A percentile compares a stretch with the other conserved stretches of the same genome.
phyloP scores from a whole-genome alignment of 768 basidiomycete species.

The Cystobasidium tubakii region DNA sequence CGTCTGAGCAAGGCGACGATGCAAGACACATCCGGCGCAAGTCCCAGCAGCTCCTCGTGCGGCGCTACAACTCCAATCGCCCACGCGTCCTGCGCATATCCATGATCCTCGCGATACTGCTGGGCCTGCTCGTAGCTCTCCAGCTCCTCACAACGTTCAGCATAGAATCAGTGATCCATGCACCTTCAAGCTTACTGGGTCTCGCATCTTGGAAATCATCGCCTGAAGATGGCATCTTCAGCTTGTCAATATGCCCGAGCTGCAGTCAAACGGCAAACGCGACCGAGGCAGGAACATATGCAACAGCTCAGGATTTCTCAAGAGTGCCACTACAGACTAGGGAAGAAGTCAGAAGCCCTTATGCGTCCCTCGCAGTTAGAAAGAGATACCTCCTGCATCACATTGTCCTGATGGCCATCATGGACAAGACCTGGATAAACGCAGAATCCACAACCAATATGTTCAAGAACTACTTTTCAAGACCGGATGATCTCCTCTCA shows the following conservation, averaged over 20 bases:
- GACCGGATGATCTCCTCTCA: slow-evolving; percentile 8
- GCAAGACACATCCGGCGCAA: slow-evolving; percentile 1
- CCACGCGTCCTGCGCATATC: background rate
- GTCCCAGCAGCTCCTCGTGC: slow-evolving; percentile 9
- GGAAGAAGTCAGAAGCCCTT: background rate
- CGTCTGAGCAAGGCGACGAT: background rate
- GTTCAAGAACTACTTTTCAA: background rate
- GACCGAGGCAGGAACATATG: background rate
- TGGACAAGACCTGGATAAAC: slow-evolving; percentile 17
- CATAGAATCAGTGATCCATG: background rate
- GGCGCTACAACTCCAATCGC: background rate
- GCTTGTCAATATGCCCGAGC: background rate
- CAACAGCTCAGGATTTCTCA: background rate
- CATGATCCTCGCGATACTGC: background rate
- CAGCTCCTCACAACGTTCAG: background rate
- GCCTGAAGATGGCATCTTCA: background rate
- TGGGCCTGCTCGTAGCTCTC: background rate
- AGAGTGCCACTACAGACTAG: background rate
- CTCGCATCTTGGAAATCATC: background rate
- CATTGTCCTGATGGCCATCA: background rate
- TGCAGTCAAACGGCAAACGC: background rate
- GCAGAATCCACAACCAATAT: background rate
- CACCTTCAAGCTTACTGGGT: background rate
- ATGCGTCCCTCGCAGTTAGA: background rate
- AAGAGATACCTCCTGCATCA: slow-evolving; percentile 5